phyloP scores from a whole-genome alignment of 2,329 filamentous ascomycete genomes.

The Aspergillus costaricaensis region DNA sequence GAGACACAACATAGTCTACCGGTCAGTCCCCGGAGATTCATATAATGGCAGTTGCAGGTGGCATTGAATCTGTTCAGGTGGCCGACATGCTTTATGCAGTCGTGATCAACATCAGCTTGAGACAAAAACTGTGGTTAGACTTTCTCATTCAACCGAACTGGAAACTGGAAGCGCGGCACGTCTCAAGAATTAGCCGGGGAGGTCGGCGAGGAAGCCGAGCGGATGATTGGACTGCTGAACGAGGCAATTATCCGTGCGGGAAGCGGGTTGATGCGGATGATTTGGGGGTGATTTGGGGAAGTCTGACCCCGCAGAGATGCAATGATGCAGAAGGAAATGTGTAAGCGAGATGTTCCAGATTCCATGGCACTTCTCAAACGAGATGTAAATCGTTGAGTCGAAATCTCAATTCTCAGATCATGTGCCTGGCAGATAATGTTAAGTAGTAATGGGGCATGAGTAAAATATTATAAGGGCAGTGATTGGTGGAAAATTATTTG shows the following conservation, averaged over 20 bases:
- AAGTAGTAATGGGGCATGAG: not conserved
- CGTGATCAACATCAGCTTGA: too few relatives aligned
- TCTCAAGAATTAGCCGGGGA: conserved; percentile 1
- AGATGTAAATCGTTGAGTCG: too few relatives aligned
- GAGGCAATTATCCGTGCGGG: conserved; percentile 9
- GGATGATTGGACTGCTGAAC: conserved; percentile 2
- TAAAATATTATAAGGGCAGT: not conserved
- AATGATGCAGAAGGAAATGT: not conserved
- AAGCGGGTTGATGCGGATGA: not conserved
- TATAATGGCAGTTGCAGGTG: too few relatives aligned
- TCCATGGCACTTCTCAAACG: too few relatives aligned
- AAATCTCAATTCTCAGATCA: not conserved
- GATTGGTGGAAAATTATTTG: not conserved
- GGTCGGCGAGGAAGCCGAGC: conserved; percentile 7
- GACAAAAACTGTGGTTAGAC: not conserved
- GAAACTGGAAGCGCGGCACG: not conserved
- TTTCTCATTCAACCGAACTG: not conserved
- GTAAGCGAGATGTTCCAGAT: not conserved
- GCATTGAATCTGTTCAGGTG: too few relatives aligned
- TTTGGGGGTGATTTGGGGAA: not conserved
- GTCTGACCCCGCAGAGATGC: not conserved
- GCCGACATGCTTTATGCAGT: too few relatives aligned
- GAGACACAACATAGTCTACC: too few relatives aligned
- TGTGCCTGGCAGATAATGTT: not conserved
- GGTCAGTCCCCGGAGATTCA: too few relatives aligned